Evolutionary conservation across 2,329 filamentous ascomycete species (phyloP).

Genomic region (Amauroascus verrucosus): DNA sequence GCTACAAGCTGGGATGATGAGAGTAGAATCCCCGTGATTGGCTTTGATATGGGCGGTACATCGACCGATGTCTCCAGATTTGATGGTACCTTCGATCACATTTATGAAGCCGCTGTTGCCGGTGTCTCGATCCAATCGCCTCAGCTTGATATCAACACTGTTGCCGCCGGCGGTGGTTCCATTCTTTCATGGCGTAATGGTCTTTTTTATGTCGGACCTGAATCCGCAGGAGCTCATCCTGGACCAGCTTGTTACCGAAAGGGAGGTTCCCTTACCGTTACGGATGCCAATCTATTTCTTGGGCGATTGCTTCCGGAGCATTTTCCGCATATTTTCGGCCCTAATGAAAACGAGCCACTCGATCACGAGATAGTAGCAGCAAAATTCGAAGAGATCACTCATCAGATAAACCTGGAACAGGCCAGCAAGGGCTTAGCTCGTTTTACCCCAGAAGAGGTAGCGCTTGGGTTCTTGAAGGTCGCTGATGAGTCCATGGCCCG

Average conservation of each 20-base stretch:
- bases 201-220: constrained; percentile 82
- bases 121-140: constrained; percentile 91
- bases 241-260: constrained; percentile 90
- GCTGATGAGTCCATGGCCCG: constrained; percentile 43
- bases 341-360: constrained; percentile 72
- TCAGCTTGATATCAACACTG: constrained; percentile 89
- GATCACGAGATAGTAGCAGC: constrained; percentile 65
- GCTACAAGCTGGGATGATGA: constrained; percentile 78
- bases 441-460: constrained; percentile 60
- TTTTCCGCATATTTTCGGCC: constrained; percentile 92
- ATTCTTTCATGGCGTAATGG: constrained; percentile 77
- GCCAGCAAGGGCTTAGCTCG: constrained; percentile 38
- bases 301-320: constrained; percentile 80
- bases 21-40: constrained; percentile 77
- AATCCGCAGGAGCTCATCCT: constrained; percentile 82
- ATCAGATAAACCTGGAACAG: constrained; percentile 64
- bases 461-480: constrained; percentile 34
- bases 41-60: constrained; percentile 93
- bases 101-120: constrained; percentile 87
- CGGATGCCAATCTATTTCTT: constrained; percentile 81
- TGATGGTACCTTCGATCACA: constrained; percentile 79
- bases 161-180: constrained; percentile 67
- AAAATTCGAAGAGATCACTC: constrained; percentile 63
- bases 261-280: constrained; percentile 80
- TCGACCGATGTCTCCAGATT: constrained; percentile 86